Conservation (phyloP, 805 yeast species). For the Suhomyces sp. region DNA sequence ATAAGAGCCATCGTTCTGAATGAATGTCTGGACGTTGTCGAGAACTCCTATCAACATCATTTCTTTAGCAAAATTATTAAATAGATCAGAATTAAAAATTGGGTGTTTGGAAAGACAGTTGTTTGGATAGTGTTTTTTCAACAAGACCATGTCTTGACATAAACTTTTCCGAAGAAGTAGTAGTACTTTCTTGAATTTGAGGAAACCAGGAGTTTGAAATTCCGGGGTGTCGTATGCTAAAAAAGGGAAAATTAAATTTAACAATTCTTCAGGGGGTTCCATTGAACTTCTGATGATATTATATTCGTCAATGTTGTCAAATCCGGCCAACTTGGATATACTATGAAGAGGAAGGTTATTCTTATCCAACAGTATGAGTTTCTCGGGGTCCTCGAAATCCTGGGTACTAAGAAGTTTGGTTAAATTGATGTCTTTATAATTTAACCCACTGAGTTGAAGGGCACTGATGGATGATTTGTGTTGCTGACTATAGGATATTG, state of each 20-base stretch:
- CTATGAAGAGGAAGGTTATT: constrained; percentile 13
- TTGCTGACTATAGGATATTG: constrained; percentile 27
- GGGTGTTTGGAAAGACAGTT: constrained; percentile 25
- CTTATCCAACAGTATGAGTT: constrained; percentile 12
- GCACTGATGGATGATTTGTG: constrained; percentile 25
- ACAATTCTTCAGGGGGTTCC: constrained; percentile 26
- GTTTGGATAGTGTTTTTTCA: constrained; percentile 20
- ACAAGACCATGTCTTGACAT: constrained; percentile 32
- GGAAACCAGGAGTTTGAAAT: constrained; percentile 9
- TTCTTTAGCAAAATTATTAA: constrained; percentile 16
- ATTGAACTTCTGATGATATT: constrained; percentile 15
- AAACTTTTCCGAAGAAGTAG: constrained; percentile 20
- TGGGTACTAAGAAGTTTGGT: constrained; percentile 19
- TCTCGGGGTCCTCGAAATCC: constrained; percentile 10
- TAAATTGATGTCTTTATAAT: constrained; percentile 20
- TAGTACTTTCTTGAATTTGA: constrained; percentile 17
- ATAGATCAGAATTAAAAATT: constrained; percentile 20
- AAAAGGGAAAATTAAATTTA: constrained; percentile 31
- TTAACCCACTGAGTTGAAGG: constrained; percentile 16
- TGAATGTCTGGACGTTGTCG: constrained; percentile 4
- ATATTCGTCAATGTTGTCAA: constrained; percentile 18
- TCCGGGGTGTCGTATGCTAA: constrained; percentile 15
- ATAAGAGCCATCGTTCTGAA: neutral
- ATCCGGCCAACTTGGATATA: constrained; percentile 23
- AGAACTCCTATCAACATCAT: constrained; percentile 10